Evolutionary conservation across 257 asterid genomes (phyloP).

Genomic region (Thymus quinquecostatus): DNA sequence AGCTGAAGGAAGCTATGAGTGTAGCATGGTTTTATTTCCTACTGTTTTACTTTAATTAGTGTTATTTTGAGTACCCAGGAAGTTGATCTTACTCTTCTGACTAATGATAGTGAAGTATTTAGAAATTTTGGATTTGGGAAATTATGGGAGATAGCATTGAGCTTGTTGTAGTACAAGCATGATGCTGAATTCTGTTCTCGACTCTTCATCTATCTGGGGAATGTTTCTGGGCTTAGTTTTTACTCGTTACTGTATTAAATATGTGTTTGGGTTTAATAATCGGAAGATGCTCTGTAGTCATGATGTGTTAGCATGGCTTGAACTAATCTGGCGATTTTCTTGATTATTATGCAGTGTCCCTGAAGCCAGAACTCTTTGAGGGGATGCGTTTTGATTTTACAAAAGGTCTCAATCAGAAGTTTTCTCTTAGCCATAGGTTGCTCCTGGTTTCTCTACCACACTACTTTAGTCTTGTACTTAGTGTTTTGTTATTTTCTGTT

Average conservation of each 20-base stretch:
- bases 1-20: conserved; percentile 12
- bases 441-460: conserved; percentile 19
- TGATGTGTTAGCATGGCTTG: neutral
- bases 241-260: neutral
- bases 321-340: conserved; percentile 20
- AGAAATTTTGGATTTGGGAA: neutral
- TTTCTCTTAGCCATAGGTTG: conserved; percentile 96
- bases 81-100: neutral
- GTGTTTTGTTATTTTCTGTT: neutral
- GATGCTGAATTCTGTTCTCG: neutral
- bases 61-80: neutral
- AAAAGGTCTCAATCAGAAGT: conserved; percentile 84
- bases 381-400: conserved; percentile 97
- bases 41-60: neutral
- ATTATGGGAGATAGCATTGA: neutral
- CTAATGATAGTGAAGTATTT: neutral
- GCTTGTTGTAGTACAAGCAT: neutral
- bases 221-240: conserved; percentile 9
- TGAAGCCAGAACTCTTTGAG: conserved; percentile 98
- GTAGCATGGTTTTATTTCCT: neutral
- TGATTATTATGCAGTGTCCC: conserved; percentile 73
- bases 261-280: neutral
- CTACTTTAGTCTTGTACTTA: conserved; percentile 4
- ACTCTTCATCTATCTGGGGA: neutral
- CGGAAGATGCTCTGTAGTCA: neutral